Evolutionary conservation across 2,329 filamentous ascomycete species (phyloP).

Genomic region (Arachnomyces sp.): DNA sequence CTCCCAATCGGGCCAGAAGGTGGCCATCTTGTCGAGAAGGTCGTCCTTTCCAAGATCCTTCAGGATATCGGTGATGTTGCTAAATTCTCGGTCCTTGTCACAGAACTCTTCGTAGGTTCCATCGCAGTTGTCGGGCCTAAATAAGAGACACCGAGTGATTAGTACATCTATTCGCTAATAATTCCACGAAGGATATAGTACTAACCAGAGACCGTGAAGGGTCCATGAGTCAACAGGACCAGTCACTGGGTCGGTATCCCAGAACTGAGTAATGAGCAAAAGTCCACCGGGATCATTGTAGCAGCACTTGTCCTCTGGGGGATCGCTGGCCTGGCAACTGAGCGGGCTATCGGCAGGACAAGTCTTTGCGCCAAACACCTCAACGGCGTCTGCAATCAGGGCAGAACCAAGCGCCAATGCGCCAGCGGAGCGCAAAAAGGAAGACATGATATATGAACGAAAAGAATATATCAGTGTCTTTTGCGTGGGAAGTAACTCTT

Average conservation of each 20-base stretch:
- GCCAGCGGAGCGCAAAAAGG: too few relatives aligned
- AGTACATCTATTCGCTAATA: not conserved
- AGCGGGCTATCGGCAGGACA: slow-evolving; percentile 35
- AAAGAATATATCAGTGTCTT: too few relatives aligned
- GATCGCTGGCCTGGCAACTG: slow-evolving; percentile 50
- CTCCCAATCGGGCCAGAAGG: slow-evolving; percentile 53
- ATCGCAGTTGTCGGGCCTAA: slow-evolving; percentile 48
- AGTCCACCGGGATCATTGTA: slow-evolving; percentile 53
- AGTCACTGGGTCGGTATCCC: slow-evolving; percentile 49
- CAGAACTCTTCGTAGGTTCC: slow-evolving; percentile 51
- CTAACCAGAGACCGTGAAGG: slow-evolving; percentile 50
- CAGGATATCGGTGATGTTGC: slow-evolving; percentile 51
- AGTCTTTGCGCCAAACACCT: slow-evolving; percentile 13
- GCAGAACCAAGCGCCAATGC: not conserved
- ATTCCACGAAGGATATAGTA: slow-evolving; percentile 8
- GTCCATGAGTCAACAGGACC: slow-evolving; percentile 53
- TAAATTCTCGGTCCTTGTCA: slow-evolving; percentile 48
- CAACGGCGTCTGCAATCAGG: not conserved
- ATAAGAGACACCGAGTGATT: not conserved
- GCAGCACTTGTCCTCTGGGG: slow-evolving; percentile 47
- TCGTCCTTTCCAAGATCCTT: slow-evolving; percentile 42
- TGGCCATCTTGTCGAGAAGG: slow-evolving; percentile 51
- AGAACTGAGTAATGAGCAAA: slow-evolving; percentile 53
- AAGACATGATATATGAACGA: too few relatives aligned
- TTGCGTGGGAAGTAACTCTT: too few relatives aligned